Evolutionary conservation across 1,284 basidiomycete species (phyloP), one percentile per base, ranked within the genome.

Genomic region (Gyrodon tennesseensis): DNA sequence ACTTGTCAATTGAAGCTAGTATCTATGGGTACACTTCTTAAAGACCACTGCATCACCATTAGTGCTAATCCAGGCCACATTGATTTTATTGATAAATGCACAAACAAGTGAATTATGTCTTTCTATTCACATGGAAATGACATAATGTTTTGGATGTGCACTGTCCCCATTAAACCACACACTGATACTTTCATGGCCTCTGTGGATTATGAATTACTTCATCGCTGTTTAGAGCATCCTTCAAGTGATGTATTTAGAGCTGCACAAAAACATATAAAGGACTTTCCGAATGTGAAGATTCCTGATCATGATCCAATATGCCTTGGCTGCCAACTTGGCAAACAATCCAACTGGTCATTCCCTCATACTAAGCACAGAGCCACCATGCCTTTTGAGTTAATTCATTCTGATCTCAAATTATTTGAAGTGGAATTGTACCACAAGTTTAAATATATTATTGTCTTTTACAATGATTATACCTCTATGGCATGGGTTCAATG

Each of bases 61-160:
- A 4, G 16, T 4, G 15, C 13, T 39, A 15, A 5, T 13, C 37
- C 15, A 39, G 37, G 37, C 15, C 37, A 39, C 15, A 15, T 39
- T 16, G 15, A 39, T 13, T 16, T 39, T 4, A 15, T 15, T 16
- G 37, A 39, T 39, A 39, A 39, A 39, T 39, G 37, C 37, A 39
- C 15, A 2, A 39, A 39, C 5, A 2, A 5, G 1, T 15, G 3
- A 1, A 4, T 39, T 4, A 5, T 39, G 13, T 39, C 15, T 4
- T 39, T 39, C 16, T 15, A 39, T 16, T 39, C 37, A 2, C 37
- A 39, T 39, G 37, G 13, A 3, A 15, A 2, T 13, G 4, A 39
- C 4, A 39, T 15, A 2, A 39, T 39, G 37, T 39, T 15, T 16
- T 39, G 37, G 15, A 16, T 39, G 4, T 13, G 4, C 37, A 3